Evolutionary conservation across 352 stramenopile species (phyloP).

Genomic region (Pythium diclinum): DNA sequence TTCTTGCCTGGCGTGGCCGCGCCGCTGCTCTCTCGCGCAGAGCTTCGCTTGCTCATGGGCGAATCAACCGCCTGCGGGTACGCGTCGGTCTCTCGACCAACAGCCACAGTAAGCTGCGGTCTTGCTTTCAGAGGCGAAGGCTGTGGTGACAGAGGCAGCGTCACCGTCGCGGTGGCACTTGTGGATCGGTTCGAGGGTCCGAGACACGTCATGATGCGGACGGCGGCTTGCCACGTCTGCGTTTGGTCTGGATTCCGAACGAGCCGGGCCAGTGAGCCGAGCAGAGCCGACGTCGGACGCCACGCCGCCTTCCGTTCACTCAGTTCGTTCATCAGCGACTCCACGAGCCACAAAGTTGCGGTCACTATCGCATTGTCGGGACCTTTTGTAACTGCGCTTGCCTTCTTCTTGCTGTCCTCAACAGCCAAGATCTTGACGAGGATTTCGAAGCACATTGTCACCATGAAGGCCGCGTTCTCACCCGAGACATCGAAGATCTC

Average conservation of each 20-base stretch:
- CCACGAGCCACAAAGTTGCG: constrained; percentile 33
- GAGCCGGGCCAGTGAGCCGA: constrained; percentile 36
- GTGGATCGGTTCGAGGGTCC: constrained; percentile 16
- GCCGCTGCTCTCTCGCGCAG: background rate
- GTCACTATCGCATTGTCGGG: constrained; percentile 24
- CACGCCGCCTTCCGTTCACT: constrained; percentile 23
- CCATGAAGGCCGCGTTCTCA: background rate
- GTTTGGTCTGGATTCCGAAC: constrained; percentile 34
- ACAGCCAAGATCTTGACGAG: constrained; percentile 26
- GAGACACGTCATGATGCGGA: constrained; percentile 43
- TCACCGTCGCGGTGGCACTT: background rate
- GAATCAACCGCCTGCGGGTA: constrained; percentile 4
- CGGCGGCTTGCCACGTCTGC: constrained; percentile 37
- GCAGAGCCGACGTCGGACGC: constrained; percentile 33
- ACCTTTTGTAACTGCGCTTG: constrained; percentile 16
- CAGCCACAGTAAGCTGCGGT: constrained; percentile 11
- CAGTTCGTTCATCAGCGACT: constrained; percentile 42
- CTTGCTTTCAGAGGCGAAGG: background rate
- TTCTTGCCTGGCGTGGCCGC: constrained; percentile 15
- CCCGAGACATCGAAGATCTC: constrained; percentile 7
- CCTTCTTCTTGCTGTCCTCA: constrained; percentile 15
- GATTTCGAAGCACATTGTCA: constrained; percentile 36
- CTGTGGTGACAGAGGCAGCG: background rate
- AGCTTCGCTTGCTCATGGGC: background rate
- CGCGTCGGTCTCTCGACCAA: background rate